Conservation (phyloP, 1,284 basidiomycete genomes). For the Fistulina hepatica region DNA sequence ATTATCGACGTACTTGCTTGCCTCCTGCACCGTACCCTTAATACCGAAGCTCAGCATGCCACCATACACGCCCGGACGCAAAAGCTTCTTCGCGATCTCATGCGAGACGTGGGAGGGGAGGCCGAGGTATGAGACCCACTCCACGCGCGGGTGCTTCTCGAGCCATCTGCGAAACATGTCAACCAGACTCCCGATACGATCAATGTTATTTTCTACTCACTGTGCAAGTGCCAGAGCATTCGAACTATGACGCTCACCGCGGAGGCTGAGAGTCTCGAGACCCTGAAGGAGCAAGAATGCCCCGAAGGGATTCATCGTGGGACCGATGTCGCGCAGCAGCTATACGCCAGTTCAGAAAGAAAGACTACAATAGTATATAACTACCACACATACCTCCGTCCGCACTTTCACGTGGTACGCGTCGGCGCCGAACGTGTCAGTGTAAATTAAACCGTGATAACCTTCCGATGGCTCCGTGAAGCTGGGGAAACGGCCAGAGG, state of each 20-base stretch:
- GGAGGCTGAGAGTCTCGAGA: slow-evolving; percentile 76
- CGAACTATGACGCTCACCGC: slow-evolving; percentile 65
- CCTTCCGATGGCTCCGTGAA: slow-evolving; percentile 78
- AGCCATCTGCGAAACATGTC: slow-evolving; percentile 35
- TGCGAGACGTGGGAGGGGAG: slow-evolving; percentile 58
- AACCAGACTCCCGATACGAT: not conserved
- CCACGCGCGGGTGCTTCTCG: slow-evolving; percentile 56
- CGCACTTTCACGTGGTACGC: slow-evolving; percentile 72
- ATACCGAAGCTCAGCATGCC: slow-evolving; percentile 79
- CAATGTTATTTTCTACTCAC: slow-evolving; percentile 25
- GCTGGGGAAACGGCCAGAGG: slow-evolving; percentile 67
- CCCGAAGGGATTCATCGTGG: slow-evolving; percentile 69
- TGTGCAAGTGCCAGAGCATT: slow-evolving; percentile 69
- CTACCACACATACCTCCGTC: slow-evolving; percentile 22
- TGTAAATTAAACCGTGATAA: slow-evolving; percentile 72
- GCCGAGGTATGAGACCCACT: slow-evolving; percentile 81
- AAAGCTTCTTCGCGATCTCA: slow-evolving; percentile 44
- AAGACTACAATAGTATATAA: not conserved
- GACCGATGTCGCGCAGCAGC: slow-evolving; percentile 71
- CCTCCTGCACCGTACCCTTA: slow-evolving; percentile 51
- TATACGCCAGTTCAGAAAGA: slow-evolving; percentile 20
- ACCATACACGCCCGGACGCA: slow-evolving; percentile 54
- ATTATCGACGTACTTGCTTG: slow-evolving; percentile 62
- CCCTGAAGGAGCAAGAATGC: slow-evolving; percentile 82
- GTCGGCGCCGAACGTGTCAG: slow-evolving; percentile 62